A percentile compares a stretch with the other conserved stretches of the same genome.
Conservation (phyloP, 371 early-diverging fungal genomes). For the Mortierella sp. region DNA sequence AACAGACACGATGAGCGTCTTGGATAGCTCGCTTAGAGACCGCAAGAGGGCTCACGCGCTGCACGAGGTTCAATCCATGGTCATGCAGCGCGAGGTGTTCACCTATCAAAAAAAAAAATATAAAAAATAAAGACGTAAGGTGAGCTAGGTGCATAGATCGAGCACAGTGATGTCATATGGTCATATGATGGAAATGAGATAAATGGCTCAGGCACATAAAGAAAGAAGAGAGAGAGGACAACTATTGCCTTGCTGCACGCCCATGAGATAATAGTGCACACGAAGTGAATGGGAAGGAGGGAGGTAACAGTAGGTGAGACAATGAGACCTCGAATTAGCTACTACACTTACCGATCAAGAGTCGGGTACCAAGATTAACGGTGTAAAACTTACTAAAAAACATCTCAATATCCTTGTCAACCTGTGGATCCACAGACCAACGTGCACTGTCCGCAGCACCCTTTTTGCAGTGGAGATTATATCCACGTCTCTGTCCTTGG, state of each 20-base stretch:
- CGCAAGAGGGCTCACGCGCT: constrained; percentile 66
- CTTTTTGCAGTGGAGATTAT: too few relatives aligned
- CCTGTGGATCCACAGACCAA: constrained; percentile 36
- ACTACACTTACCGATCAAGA: constrained; percentile 43
- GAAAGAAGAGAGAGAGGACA: too few relatives aligned
- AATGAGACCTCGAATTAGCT: not conserved
- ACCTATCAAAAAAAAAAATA: constrained; percentile 45
- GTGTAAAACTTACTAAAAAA: constrained; percentile 50
- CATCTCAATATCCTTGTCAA: constrained; percentile 40
- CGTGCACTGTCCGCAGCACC: too few relatives aligned
- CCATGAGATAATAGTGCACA: not conserved
- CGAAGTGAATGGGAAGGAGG: too few relatives aligned
- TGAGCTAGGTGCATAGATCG: not conserved
- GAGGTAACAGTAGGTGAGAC: not conserved
- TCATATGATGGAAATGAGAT: too few relatives aligned
- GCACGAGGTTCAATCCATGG: constrained; percentile 66
- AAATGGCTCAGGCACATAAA: too few relatives aligned
- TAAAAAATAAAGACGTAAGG: not conserved
- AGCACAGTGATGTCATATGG: too few relatives aligned
- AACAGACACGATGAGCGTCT: constrained; percentile 69
- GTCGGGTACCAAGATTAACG: constrained; percentile 47
- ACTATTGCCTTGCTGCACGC: too few relatives aligned
- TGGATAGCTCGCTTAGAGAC: constrained; percentile 71
- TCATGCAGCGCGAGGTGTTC: constrained; percentile 74
- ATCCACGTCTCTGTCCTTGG: constrained; percentile 12